Base-by-base conservation (phyloP, 495 filamentous ascomycete species). In the Talaromyces proteolyticus region DNA sequence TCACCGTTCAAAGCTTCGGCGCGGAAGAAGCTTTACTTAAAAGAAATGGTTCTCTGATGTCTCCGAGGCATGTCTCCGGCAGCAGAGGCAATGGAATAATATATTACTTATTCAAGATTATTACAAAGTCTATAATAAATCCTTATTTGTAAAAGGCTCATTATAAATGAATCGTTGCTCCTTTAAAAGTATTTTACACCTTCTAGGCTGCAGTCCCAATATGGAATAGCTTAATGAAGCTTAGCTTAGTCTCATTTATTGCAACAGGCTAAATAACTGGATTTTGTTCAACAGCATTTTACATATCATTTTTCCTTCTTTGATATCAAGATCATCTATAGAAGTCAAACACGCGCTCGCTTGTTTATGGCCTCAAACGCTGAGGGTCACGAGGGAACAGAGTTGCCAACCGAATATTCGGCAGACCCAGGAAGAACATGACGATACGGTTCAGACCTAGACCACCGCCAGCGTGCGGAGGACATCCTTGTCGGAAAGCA, bases 381-480 rank as follows among this genome's bases (percentile, higher is more conserved):
- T 86, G 84, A n/a, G 90, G 89, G 59, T 91, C 91, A 52, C 90
- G 73, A 14, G 89, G 89, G 66, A 91, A 95, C 60, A 85, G 74
- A 47, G 84, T 84, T 22, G 85, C 81, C 57, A 92, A 69, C 47
- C 91, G 77, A 36, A 96, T 82, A 63, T 88, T 89, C 2, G 87
- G 87, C 70, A 96, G 54, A 34, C 86, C 85, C 61, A 95, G 70
- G 70, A 86, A 95, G 76, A 88, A 89, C 61, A 89, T 88, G 49
- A 96, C 87, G 47, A 96, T 87, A 46, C 91, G 75, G 73, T 96
- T 91, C 58, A 96, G 65, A 5, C 91, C 91, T 55, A 95, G 80
- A 53, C 89, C 89, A 61, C 88, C 90, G 57, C 91, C 91, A 14
- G 83, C 90, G 65, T 96, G 91, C 21, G 86, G 85, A 42, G 87